Conservation (phyloP, 2,329 filamentous ascomycete species). For the Stromatinia cepivora region DNA sequence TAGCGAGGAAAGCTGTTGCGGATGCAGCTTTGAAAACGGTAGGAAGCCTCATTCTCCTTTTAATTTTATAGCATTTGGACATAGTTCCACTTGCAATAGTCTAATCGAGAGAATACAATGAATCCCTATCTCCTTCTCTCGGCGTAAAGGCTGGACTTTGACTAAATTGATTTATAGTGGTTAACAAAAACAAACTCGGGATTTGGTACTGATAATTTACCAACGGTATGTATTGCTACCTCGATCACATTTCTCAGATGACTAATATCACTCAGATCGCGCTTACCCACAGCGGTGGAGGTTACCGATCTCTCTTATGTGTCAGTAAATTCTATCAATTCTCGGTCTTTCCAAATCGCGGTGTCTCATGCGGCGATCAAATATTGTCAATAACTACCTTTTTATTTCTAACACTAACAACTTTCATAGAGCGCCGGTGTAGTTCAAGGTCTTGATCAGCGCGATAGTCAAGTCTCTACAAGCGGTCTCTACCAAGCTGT, state of each 20-base stretch:
- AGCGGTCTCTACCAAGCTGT: constrained; percentile 48
- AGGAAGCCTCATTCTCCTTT: not conserved
- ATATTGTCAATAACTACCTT: not conserved
- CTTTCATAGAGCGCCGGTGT: constrained; percentile 35
- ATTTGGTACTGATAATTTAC: constrained; percentile 43
- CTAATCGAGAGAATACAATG: not conserved
- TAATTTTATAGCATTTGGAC: not conserved
- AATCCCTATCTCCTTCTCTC: not conserved
- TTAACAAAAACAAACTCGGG: constrained; percentile 38
- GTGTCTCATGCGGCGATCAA: not conserved
- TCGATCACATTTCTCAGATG: not conserved
- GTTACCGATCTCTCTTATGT: constrained; percentile 37
- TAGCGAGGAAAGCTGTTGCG: constrained; percentile 44
- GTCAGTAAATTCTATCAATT: constrained; percentile 21
- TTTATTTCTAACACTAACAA: not conserved
- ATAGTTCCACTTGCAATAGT: not conserved
- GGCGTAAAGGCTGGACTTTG: not conserved
- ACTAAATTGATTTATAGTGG: constrained; percentile 19
- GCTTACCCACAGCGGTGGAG: constrained; percentile 42
- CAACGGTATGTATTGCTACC: constrained; percentile 35
- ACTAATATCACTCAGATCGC: constrained; percentile 38
- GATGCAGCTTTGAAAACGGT: constrained; percentile 41
- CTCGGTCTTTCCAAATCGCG: too few relatives aligned
- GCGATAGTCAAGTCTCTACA: constrained; percentile 45
- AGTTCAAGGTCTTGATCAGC: constrained; percentile 41